Conservation (phyloP, 1,284 basidiomycete species). For the Apiotrichum siamense region DNA sequence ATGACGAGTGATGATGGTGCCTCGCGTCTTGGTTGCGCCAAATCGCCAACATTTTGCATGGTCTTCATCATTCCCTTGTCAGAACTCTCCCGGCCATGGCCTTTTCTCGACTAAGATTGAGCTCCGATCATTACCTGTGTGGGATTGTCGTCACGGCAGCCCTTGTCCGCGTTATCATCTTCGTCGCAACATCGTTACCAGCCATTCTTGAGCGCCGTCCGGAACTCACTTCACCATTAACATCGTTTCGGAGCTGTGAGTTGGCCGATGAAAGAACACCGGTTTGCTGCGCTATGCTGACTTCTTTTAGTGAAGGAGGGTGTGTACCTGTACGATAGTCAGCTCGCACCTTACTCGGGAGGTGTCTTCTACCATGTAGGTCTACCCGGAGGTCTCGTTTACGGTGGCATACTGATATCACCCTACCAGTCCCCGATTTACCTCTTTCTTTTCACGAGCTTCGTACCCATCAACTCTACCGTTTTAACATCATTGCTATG, state of each 20-base stretch:
- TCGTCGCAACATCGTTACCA: conserved; percentile 24
- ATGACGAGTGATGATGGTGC: no score
- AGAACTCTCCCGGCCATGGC: no score
- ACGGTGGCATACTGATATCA: background rate
- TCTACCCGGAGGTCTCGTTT: conserved; percentile 3
- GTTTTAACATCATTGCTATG: conserved; percentile 58
- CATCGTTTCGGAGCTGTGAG: conserved; percentile 55
- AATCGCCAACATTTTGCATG: no score
- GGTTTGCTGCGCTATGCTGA: no score
- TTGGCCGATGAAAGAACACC: no score
- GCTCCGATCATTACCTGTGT: background rate
- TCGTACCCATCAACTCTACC: conserved; percentile 54
- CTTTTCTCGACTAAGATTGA: no score
- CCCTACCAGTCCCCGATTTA: conserved; percentile 67
- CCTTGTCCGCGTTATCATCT: conserved; percentile 29
- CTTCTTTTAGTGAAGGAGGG: conserved; percentile 69
- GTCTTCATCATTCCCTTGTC: no score
- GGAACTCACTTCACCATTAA: conserved; percentile 74
- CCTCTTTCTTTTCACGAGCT: conserved; percentile 64
- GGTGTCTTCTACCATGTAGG: conserved; percentile 76
- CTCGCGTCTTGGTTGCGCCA: no score
- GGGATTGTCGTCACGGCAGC: conserved; percentile 6
- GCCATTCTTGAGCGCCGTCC: conserved; percentile 50
- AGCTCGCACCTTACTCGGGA: conserved; percentile 75
- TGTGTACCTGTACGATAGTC: conserved; percentile 65